Percentiles rank a stretch among this genome's conserved stretches.
phyloP scores from a whole-genome alignment of 345 rosid genomes.

The Tarenaya hassleriana region DNA sequence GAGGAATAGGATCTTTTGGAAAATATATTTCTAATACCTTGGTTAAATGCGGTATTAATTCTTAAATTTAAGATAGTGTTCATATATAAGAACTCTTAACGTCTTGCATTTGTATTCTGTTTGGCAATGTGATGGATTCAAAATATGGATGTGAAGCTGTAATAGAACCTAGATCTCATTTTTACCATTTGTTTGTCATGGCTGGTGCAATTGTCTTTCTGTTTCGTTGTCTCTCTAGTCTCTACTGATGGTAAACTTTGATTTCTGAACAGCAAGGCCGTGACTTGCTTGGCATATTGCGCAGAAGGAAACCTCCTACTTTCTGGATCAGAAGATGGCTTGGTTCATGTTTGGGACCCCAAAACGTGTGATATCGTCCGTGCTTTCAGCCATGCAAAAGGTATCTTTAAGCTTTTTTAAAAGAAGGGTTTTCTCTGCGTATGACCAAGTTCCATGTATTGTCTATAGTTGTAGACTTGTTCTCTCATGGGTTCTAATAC shows the following conservation, averaged over 20 bases:
- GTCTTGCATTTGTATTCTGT: background rate
- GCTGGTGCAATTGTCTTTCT: background rate
- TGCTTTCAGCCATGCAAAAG: conserved; percentile 53
- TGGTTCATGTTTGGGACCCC: conserved; percentile 47
- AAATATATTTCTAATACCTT: background rate
- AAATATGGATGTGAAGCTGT: background rate
- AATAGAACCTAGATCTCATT: background rate
- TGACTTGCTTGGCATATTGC: conserved; percentile 52
- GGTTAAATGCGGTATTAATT: background rate
- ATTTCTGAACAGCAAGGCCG: conserved; percentile 37
- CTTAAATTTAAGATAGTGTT: background rate
- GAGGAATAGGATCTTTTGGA: too few relatives aligned
- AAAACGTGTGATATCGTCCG: conserved; percentile 37
- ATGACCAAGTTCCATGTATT: background rate
- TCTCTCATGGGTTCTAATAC: too few relatives aligned
- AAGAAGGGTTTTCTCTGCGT: background rate
- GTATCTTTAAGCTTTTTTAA: too few relatives aligned
- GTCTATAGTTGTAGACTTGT: background rate
- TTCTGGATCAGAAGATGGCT: conserved; percentile 63
- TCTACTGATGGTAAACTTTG: background rate
- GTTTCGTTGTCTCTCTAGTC: background rate
- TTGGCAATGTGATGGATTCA: background rate
- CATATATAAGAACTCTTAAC: background rate
- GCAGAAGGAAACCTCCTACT: conserved; percentile 38
- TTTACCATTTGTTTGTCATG: too few relatives aligned